phyloP scores from a whole-genome alignment of 495 filamentous ascomycete genomes.

The Aspergillus nidulans region DNA sequence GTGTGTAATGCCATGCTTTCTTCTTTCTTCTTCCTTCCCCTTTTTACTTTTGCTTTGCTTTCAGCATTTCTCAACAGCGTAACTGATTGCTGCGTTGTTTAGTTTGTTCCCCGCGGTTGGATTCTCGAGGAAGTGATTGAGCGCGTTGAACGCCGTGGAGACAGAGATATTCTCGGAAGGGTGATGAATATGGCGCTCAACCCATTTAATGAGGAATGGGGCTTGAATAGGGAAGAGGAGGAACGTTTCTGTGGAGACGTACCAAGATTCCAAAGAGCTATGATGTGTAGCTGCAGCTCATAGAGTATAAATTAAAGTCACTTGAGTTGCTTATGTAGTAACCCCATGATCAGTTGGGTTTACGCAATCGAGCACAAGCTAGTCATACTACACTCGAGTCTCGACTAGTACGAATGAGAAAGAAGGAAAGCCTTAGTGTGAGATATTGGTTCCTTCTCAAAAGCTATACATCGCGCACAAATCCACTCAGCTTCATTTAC shows the following conservation, averaged over 20 bases:
- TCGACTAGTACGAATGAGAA: not conserved
- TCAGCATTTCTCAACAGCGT: not conserved
- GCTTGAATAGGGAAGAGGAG: conserved; percentile 64
- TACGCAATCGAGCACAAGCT: not conserved
- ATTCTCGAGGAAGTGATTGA: conserved; percentile 89
- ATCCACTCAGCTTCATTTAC: not conserved
- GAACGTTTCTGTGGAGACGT: conserved; percentile 85
- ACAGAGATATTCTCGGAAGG: conserved; percentile 68
- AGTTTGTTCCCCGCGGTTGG: conserved; percentile 84
- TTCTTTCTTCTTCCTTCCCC: not conserved
- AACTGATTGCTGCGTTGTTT: not conserved
- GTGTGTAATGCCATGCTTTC: conserved; percentile 32
- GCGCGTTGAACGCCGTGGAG: conserved; percentile 77
- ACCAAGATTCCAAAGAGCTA: conserved; percentile 64
- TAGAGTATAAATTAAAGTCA: conserved; percentile 13
- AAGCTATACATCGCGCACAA: conserved; percentile 9
- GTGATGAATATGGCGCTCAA: conserved; percentile 75
- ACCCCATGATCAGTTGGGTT: not conserved
- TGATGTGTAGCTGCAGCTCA: conserved; percentile 86
- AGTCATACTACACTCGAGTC: not conserved
- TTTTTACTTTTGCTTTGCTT: too few species aligned
- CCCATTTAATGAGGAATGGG: conserved; percentile 83
- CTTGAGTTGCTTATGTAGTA: not conserved
- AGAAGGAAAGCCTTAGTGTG: not conserved
- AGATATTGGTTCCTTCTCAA: conserved; percentile 9